Evolutionary conservation across 805 yeast genomes (phyloP).

Genomic region (Starmerella potacharoeniae): DNA sequence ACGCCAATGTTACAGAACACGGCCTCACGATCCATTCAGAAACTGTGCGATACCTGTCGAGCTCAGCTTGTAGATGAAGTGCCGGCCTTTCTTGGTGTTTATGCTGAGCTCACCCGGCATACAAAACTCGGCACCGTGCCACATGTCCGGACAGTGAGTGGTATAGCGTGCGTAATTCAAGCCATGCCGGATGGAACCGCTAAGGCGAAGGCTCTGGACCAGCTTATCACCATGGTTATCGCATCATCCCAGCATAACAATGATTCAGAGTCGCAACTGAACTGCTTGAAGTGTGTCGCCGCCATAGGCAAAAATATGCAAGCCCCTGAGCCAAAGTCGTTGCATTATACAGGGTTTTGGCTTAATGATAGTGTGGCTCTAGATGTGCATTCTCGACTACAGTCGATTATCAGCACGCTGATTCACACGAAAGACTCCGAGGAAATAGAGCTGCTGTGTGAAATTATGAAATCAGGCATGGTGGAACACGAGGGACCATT

Average conservation of each 20-base stretch:
- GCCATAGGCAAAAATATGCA: conserved; percentile 63
- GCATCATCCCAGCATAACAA: conserved; percentile 7
- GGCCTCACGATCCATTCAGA: conserved; percentile 47
- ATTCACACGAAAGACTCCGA: conserved; percentile 36
- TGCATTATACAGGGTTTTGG: conserved; percentile 26
- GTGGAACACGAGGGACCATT: conserved; percentile 48
- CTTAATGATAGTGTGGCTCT: conserved; percentile 21
- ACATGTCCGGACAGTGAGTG: conserved; percentile 28
- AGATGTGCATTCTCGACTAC: conserved; percentile 33
- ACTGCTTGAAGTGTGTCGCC: conserved; percentile 51
- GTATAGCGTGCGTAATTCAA: conserved; percentile 27
- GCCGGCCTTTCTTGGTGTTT: conserved; percentile 25
- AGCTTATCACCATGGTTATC: conserved; percentile 6
- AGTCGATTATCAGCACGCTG: conserved; percentile 34
- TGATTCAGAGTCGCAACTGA: conserved; percentile 32
- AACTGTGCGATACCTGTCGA: conserved; percentile 30
- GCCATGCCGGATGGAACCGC: conserved; percentile 20
- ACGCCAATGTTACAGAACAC: conserved; percentile 28
- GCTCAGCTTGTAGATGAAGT: conserved; percentile 20
- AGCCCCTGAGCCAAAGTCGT: conserved; percentile 33
- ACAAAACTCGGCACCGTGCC: conserved; percentile 20
- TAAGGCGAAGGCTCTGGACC: conserved; percentile 26
- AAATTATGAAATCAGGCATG: conserved; percentile 52
- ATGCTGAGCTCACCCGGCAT: conserved; percentile 15
- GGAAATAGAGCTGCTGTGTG: conserved; percentile 52